phyloP scores from a whole-genome alignment of 2,329 filamentous ascomycete genomes.

The Zymoseptoria ardabiliae region DNA sequence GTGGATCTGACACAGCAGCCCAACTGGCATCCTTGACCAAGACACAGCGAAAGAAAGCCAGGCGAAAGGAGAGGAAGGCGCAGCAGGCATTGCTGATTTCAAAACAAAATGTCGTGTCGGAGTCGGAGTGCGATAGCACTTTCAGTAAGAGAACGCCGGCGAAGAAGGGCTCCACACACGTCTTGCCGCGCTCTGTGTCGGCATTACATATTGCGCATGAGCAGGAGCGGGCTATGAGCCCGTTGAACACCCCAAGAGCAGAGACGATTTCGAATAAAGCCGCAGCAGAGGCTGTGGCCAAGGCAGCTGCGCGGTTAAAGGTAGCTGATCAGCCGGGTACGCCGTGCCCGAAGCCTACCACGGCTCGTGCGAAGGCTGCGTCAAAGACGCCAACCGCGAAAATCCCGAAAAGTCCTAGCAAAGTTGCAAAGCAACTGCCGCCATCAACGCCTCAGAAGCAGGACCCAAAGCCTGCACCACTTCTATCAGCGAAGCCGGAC shows the following conservation, averaged over 20 bases:
- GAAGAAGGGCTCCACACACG: constrained; percentile 30
- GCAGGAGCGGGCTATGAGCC: constrained; percentile 1
- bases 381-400: constrained; percentile 4
- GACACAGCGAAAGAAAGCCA: constrained; percentile 29
- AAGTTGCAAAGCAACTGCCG: neutral
- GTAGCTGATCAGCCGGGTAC: constrained; percentile 3
- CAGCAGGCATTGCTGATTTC: constrained; percentile 14
- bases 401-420: neutral
- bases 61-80: constrained; percentile 26
- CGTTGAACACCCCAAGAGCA: neutral
- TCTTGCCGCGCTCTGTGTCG: constrained; percentile 1
- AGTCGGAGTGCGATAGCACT: constrained; percentile 29
- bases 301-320: constrained; percentile 11
- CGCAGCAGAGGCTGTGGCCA: constrained; percentile 13
- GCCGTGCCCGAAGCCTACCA: constrained; percentile 5
- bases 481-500: neutral
- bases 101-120: constrained; percentile 21
- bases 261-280: neutral
- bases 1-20: neutral
- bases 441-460: neutral
- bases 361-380: constrained; percentile 6
- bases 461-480: neutral
- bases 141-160: constrained; percentile 27
- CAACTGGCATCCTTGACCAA: neutral
- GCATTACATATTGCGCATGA: neutral